Evolutionary conservation across 495 filamentous ascomycete genomes (phyloP).

Genomic region (Penicillium canariense): DNA sequence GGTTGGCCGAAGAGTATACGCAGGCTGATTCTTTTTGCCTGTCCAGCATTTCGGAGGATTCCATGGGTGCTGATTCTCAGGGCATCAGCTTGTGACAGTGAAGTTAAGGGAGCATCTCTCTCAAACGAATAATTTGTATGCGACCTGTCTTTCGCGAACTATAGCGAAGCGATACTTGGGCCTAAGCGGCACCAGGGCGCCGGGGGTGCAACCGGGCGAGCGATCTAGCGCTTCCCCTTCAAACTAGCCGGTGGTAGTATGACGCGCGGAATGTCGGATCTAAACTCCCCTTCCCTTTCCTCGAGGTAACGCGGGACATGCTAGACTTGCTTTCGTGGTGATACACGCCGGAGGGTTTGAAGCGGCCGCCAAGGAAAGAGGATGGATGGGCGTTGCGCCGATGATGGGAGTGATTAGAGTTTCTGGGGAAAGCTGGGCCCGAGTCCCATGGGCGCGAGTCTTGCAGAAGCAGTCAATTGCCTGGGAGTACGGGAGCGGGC

Average conservation of each 20-base stretch:
- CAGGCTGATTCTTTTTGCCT: background rate
- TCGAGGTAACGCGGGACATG: constrained; percentile 13
- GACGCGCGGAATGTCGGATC: background rate
- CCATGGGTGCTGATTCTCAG: background rate
- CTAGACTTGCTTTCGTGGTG: constrained; percentile 5
- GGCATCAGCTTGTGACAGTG: background rate
- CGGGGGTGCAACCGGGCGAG: background rate
- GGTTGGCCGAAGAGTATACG: background rate
- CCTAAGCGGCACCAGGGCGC: background rate
- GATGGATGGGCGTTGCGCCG: background rate
- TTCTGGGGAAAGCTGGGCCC: constrained; percentile 15
- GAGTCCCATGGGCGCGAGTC: background rate
- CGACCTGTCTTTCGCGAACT: background rate
- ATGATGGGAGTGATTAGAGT: constrained; percentile 2
- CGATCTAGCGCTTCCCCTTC: background rate
- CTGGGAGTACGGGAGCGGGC: background rate
- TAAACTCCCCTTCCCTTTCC: background rate
- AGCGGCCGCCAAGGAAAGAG: background rate
- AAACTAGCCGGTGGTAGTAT: background rate
- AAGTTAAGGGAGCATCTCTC: background rate
- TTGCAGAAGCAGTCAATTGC: background rate
- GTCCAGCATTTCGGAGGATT: background rate
- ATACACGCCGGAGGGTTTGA: constrained; percentile 22
- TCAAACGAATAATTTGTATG: background rate
- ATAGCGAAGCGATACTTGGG: background rate